Percentiles rank a stretch among this genome's conserved stretches.
phyloP scores from a whole-genome alignment of 106 monocot species.

The Cymbidium sinense region DNA sequence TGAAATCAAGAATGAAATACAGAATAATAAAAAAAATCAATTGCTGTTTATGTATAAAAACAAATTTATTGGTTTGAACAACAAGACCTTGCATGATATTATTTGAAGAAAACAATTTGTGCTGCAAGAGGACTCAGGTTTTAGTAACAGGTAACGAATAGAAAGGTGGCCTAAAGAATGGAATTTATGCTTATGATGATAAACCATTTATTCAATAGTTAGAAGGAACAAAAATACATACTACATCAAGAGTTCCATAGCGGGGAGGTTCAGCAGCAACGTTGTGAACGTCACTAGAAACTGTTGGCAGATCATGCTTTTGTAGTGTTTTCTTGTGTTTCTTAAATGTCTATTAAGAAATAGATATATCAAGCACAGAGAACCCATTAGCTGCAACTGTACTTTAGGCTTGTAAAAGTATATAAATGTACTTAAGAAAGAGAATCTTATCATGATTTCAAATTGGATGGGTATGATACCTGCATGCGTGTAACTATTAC shows the following conservation, averaged over 20 bases:
- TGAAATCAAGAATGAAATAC: background rate
- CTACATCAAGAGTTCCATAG: constrained; percentile 57
- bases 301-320: constrained; percentile 11
- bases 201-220: too few species aligned
- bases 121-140: background rate
- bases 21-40: background rate
- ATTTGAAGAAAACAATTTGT: too few species aligned
- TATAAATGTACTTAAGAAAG: background rate
- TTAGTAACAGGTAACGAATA: background rate
- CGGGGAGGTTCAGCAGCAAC: constrained; percentile 28
- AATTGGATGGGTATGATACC: constrained; percentile 29
- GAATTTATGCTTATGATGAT: too few species aligned
- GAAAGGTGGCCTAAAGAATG: background rate
- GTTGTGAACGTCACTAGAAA: constrained; percentile 20
- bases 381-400: background rate
- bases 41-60: background rate
- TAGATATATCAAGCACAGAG: background rate
- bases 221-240: constrained; percentile 22
- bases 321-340: constrained; percentile 27
- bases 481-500: constrained; percentile 94
- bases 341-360: constrained; percentile 52
- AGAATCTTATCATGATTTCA: background rate
- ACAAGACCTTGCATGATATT: too few species aligned
- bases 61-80: background rate
- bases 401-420: background rate